phyloP scores from a whole-genome alignment of 441 rosid species.

The Metrosideros polymorpha region DNA sequence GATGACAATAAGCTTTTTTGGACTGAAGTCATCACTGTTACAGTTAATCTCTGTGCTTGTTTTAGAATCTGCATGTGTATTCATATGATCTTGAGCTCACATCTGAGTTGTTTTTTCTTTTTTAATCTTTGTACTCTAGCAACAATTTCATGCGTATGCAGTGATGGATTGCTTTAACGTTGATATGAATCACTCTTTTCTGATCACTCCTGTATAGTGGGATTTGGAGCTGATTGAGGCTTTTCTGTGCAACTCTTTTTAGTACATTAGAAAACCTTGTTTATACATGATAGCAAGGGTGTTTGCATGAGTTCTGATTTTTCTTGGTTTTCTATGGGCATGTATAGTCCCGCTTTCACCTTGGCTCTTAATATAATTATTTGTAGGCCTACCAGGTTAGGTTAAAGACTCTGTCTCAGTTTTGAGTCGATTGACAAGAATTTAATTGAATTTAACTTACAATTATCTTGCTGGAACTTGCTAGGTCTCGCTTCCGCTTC shows the following conservation, averaged over 20 bases:
- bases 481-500: conserved; percentile 72
- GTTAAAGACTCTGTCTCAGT: background rate
- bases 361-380: background rate
- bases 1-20: background rate
- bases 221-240: background rate
- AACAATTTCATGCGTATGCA: background rate
- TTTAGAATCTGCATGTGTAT: background rate
- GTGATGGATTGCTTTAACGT: background rate
- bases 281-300: background rate
- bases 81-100: background rate
- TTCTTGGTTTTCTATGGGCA: background rate
- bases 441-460: background rate
- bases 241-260: background rate
- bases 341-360: background rate
- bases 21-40: background rate
- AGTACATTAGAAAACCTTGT: background rate
- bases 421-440: background rate
- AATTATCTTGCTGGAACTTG: background rate
- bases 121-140: background rate
- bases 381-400: background rate
- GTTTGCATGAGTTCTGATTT: background rate
- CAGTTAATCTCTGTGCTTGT: background rate
- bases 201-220: background rate
- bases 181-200: background rate
- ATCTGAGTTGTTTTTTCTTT: background rate